Percentiles rank a stretch among this genome's conserved stretches.
phyloP scores from a whole-genome alignment of 2,329 filamentous ascomycete species.

The Colletotrichum tamarilloi region DNA sequence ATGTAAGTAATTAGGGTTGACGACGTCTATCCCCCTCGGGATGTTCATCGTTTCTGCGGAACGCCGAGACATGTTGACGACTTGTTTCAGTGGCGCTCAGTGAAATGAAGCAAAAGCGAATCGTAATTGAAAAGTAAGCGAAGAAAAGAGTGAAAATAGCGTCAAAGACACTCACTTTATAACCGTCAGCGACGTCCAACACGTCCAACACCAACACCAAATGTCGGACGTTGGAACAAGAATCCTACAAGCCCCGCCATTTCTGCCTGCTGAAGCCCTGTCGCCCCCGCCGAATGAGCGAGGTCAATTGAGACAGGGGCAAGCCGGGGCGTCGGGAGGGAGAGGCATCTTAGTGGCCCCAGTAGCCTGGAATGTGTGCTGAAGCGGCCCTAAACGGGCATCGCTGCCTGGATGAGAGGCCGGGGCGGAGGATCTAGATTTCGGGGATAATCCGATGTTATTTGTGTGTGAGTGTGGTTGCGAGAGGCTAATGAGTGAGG shows the following conservation, averaged over 20 bases:
- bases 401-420: background rate
- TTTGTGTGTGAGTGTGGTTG: background rate
- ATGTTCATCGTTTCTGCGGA: background rate
- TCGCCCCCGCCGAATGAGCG: background rate
- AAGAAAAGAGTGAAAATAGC: too few relatives aligned
- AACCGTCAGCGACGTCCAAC: background rate
- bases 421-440: background rate
- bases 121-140: too few relatives aligned
- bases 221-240: background rate
- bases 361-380: background rate
- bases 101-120: background rate
- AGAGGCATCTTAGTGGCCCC: background rate
- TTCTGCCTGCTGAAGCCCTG: background rate
- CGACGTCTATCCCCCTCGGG: slow-evolving; percentile 9
- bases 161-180: background rate
- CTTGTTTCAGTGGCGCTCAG: background rate
- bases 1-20: slow-evolving; percentile 13
- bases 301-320: background rate
- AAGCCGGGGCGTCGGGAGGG: background rate
- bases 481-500: background rate
- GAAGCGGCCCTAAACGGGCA: background rate
- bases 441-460: background rate
- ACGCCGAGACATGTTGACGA: slow-evolving; percentile 9
- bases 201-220: background rate
- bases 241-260: background rate